Evolutionary conservation across 441 rosid species (phyloP), one percentile per base, ranked within the genome.

Genomic region (Kokia cookei): DNA sequence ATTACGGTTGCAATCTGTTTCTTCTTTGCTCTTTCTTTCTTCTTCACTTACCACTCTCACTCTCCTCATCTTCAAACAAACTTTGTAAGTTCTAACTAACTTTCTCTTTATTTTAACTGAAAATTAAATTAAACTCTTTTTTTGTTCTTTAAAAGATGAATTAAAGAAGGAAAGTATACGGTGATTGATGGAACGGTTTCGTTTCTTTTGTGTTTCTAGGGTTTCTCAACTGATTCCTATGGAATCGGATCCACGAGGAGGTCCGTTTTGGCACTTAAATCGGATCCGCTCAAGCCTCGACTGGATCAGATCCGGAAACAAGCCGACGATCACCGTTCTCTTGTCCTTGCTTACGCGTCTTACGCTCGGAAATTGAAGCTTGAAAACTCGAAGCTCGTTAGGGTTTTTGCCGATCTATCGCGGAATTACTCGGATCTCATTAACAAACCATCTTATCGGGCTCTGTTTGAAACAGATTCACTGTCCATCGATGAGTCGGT

Each of bases 321-420:
- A 86, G 98, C 98, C 8, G 97, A 90, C 17, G 98, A 96, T 54
- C 98, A 93, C 81, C 85, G 97, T 7, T 78, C 94, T 12, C 78
- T 96, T 35, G 92, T 83, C 2, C 81, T 93, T 14, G 97, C 98
- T 1, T 93, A 92, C 67, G 97, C 97, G 1, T 93, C 98, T 7
- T 96, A 96, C 72, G 97, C 98, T n/a, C 81, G 97, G 8, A 96
- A 96, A 82, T 92, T 96, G 10, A 96, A 93, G 89, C 97, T 96
- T 4, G 98, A 93, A 86, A 92, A 90, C 78, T 90, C 97, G 5
- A 96, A 91, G 80, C 91, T 93, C 57, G 94, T 96, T 29, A 86
- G 99, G 79, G 77, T 90, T 80, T 93, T 96, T 69, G 97, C 96
- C 0, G 99, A 96, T 87, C 89, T 96, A 7, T 89, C 97, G 0